Evolutionary conservation across 768 basidiomycete species (phyloP).

Genomic region (Piloderma croceum): DNA sequence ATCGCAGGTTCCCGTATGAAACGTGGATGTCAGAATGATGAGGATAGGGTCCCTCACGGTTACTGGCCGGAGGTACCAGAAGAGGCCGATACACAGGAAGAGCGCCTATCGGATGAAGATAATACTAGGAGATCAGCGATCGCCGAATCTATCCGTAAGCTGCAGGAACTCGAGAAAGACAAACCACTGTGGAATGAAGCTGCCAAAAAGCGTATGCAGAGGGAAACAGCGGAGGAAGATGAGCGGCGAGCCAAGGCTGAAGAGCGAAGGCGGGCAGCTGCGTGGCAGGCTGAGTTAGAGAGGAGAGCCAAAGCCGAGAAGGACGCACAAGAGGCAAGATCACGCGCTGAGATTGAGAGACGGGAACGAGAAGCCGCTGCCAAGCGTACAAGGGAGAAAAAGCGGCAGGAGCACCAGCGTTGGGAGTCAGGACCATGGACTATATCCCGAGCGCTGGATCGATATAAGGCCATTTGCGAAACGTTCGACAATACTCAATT

Average conservation of each 20-base stretch:
- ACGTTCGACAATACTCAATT: constrained; percentile 62
- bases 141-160: constrained; percentile 60
- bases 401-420: constrained; percentile 43
- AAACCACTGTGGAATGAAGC: constrained; percentile 56
- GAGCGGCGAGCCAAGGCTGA: constrained; percentile 32
- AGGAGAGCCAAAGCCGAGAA: constrained; percentile 23
- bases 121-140: constrained; percentile 38
- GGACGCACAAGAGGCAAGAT: constrained; percentile 23
- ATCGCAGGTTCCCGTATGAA: no score
- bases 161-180: constrained; percentile 63
- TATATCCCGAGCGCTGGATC: constrained; percentile 59
- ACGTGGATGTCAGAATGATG: no score
- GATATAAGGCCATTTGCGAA: constrained; percentile 55
- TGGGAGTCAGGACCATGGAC: constrained; percentile 65
- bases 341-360: constrained; percentile 22
- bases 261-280: constrained; percentile 21
- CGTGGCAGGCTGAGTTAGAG: constrained; percentile 26
- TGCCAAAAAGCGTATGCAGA: constrained; percentile 39
- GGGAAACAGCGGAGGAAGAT: constrained; percentile 40
- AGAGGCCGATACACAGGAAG: constrained; percentile 15
- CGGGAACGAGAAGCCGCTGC: constrained; percentile 29
- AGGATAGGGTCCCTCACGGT: constrained; percentile 12
- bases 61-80: constrained; percentile 12
- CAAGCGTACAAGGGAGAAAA: constrained; percentile 35
- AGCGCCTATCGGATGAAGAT: constrained; percentile 33